These are phyloP conservation scores for Penicillium canariense DNA, from an alignment of 495 filamentous ascomycete genomes.

Conservation along the genomic window DNA sequence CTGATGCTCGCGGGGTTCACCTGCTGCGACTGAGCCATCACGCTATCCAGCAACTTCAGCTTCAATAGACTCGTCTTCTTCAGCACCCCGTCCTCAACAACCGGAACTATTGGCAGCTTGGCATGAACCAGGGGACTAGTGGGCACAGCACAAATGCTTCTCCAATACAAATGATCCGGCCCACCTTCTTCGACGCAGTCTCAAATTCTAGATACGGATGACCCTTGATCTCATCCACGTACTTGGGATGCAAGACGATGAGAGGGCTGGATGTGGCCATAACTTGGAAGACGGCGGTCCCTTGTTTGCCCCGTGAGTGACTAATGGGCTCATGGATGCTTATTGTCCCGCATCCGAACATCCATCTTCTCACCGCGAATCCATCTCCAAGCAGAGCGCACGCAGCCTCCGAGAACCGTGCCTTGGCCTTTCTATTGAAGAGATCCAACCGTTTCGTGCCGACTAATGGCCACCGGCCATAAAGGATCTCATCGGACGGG, in stretches of 20 bases:
- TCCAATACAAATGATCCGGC: conserved; percentile 16
- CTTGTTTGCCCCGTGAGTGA: conserved; percentile 13
- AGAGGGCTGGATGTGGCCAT: conserved; percentile 31
- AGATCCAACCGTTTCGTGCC: conserved; percentile 32
- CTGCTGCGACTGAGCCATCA: conserved; percentile 40
- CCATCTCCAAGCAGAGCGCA: conserved; percentile 29
- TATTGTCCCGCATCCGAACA: not conserved
- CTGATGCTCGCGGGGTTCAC: conserved; percentile 32
- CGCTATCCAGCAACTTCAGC: conserved; percentile 49
- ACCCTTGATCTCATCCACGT: conserved; percentile 50
- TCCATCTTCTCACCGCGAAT: conserved; percentile 28
- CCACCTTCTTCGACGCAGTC: conserved; percentile 39
- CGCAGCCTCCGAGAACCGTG: conserved; percentile 22
- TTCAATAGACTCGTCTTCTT: conserved; percentile 49
- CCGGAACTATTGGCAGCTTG: conserved; percentile 28
- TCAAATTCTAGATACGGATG: conserved; percentile 39
- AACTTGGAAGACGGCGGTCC: conserved; percentile 39
- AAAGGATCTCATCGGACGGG: conserved; percentile 29
- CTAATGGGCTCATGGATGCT: not conserved
- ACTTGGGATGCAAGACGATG: conserved; percentile 47
- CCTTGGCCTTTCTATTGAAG: conserved; percentile 31
- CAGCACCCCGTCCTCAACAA: conserved; percentile 39
- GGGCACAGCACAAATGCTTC: conserved; percentile 35
- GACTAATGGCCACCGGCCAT: conserved; percentile 28
- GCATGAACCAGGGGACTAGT: conserved; percentile 38